These are phyloP conservation scores for Skeletonema potamos DNA, from an alignment of 108 stramenopile genomes.

Conservation along the genomic window DNA sequence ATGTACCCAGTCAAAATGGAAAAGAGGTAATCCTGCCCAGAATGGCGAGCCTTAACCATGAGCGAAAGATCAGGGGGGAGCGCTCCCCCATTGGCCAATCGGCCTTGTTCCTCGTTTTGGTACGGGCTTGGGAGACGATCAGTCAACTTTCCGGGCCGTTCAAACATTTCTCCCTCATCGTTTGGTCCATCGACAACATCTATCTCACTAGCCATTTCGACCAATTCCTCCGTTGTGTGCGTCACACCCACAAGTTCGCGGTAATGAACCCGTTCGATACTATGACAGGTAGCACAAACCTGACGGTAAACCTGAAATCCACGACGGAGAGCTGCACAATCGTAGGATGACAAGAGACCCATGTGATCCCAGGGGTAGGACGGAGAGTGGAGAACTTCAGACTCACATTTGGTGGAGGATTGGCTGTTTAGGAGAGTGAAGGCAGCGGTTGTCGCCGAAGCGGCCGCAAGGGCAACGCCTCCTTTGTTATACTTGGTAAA, in stretches of 20 bases:
- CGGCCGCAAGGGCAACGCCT: conserved; percentile 35
- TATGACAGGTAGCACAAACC: conserved; percentile 97
- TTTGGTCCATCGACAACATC: conserved; percentile 98
- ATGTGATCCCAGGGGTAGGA: conserved; percentile 78
- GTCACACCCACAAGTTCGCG: conserved; percentile 98
- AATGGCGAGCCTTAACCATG: conserved; percentile 98
- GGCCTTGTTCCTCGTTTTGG: conserved; percentile 93
- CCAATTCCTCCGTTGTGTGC: conserved; percentile 91
- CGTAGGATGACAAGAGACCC: conserved; percentile 82
- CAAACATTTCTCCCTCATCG: conserved; percentile 98
- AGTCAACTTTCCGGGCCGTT: conserved; percentile 97
- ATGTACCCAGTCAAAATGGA: conserved; percentile 95
- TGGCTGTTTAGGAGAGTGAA: conserved; percentile 4
- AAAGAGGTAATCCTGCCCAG: conserved; percentile 96
- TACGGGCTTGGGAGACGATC: conserved; percentile 94
- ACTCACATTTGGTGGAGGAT: conserved; percentile 45
- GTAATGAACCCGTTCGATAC: conserved; percentile 92
- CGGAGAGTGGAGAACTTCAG: conserved; percentile 74
- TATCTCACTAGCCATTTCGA: conserved; percentile 88
- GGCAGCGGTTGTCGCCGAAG: conserved; percentile 23
- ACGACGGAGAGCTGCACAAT: conserved; percentile 92
- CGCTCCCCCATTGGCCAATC: conserved; percentile 97
- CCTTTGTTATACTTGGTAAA: conserved; percentile 39
- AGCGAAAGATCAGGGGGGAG: conserved; percentile 97
- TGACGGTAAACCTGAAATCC: conserved; percentile 99